Percentiles rank a stretch among this genome's conserved stretches.
These are phyloP conservation scores for Fusarium buxicola DNA, from an alignment of 2,329 filamentous ascomycete genomes.

Conservation along the genomic window DNA sequence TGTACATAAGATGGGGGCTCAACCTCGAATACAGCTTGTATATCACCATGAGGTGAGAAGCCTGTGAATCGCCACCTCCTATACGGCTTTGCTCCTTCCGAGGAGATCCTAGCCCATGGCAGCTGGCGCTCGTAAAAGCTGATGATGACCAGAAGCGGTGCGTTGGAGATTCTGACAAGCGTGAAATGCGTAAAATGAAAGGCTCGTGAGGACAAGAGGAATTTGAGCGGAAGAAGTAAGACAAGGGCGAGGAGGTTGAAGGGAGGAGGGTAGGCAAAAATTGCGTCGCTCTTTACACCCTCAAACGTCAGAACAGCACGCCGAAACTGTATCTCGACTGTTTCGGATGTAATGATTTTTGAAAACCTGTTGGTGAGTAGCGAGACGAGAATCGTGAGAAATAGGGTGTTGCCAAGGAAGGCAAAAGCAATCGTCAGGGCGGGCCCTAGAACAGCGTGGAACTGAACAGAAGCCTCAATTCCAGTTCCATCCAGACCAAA, in stretches of 20 bases:
- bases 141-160: conserved; percentile 70
- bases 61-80: conserved; percentile 57
- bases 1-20: conserved; percentile 58
- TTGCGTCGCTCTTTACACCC: conserved; percentile 76
- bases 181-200: conserved; percentile 78
- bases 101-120: background rate
- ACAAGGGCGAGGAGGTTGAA: conserved; percentile 75
- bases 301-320: conserved; percentile 77
- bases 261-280: conserved; percentile 75
- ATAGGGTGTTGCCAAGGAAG: conserved; percentile 78
- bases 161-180: conserved; percentile 70
- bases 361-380: conserved; percentile 78
- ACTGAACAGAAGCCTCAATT: conserved; percentile 61
- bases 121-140: conserved; percentile 65
- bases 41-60: conserved; percentile 66
- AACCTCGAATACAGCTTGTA: conserved; percentile 69
- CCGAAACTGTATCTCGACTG: conserved; percentile 76
- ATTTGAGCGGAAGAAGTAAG: conserved; percentile 72
- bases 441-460: conserved; percentile 75
- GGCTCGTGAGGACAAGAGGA: conserved; percentile 67
- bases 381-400: conserved; percentile 72
- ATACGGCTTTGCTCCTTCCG: background rate
- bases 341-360: conserved; percentile 72
- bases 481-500: conserved; percentile 75
- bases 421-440: conserved; percentile 76